Conservation (phyloP, 106 monocot species). For the Amphibolis antarctica region DNA sequence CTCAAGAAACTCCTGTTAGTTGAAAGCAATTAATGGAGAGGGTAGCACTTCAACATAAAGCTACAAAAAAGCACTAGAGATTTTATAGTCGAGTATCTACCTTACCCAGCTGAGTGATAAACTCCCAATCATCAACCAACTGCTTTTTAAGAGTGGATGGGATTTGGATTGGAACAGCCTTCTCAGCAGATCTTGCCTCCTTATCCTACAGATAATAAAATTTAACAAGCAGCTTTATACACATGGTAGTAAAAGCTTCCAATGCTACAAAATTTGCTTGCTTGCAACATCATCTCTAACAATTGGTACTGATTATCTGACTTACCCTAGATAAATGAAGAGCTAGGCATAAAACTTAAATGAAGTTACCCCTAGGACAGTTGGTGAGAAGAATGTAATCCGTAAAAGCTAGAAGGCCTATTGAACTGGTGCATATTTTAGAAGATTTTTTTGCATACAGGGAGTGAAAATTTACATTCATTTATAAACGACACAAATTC, state of each 20-base stretch:
- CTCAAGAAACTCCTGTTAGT: too few species aligned
- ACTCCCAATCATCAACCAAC: slow-evolving; percentile 88
- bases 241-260: neutral
- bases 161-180: slow-evolving; percentile 47
- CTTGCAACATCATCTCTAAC: too few species aligned
- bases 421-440: too few species aligned
- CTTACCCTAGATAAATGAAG: neutral
- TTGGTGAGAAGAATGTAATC: too few species aligned
- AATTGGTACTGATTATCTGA: neutral
- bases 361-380: too few species aligned
- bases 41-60: neutral
- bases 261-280: too few species aligned
- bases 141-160: slow-evolving; percentile 82
- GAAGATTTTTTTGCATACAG: too few species aligned
- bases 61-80: neutral
- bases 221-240: neutral
- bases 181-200: slow-evolving; percentile 52
- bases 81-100: slow-evolving; percentile 26
- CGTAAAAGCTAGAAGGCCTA: too few species aligned
- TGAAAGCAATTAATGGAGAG: neutral
- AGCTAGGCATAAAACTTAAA: neutral
- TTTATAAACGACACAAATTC: too few species aligned
- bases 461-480: too few species aligned
- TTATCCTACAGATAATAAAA: slow-evolving; percentile 33
- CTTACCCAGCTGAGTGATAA: slow-evolving; percentile 92